phyloP scores from a whole-genome alignment of 495 filamentous ascomycete species.

The Bacidia gigantensis region DNA sequence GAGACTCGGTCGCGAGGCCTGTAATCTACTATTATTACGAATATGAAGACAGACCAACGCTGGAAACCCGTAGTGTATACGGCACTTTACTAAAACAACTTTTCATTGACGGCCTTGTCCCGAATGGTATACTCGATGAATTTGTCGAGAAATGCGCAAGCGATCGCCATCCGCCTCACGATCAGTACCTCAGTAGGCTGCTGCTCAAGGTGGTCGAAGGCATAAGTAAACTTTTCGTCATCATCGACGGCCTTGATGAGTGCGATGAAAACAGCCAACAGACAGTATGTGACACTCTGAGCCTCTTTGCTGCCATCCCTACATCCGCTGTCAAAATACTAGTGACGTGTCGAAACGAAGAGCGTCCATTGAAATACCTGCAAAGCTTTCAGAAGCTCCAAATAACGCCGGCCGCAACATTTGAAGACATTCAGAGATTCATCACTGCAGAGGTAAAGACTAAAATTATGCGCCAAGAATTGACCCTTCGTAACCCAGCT shows the following conservation, averaged over 20 bases:
- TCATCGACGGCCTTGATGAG: constrained; percentile 20
- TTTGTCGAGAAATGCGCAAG: constrained; percentile 1
- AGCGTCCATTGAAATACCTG: constrained; percentile 3
- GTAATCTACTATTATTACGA: constrained; percentile 18
- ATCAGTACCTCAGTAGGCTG: constrained; percentile 1
- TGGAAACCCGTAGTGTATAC: constrained; percentile 8
- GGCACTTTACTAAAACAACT: constrained; percentile 17
- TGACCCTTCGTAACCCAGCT: constrained; percentile 9
- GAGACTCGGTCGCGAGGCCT: background rate
- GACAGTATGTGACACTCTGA: background rate
- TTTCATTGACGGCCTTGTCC: constrained; percentile 2
- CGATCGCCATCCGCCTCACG: background rate
- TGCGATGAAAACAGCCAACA: constrained; percentile 11
- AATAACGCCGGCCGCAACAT: background rate
- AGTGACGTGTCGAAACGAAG: constrained; percentile 12
- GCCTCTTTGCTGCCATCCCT: background rate
- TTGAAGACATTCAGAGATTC: constrained; percentile 14
- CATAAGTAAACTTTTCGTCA: background rate
- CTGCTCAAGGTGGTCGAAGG: background rate
- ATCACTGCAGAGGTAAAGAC: constrained; percentile 11
- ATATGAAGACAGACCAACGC: constrained; percentile 11
- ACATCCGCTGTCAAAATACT: constrained; percentile 10
- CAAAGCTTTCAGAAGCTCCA: background rate
- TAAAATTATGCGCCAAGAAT: constrained; percentile 6
- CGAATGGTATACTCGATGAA: constrained; percentile 4